Conservation (phyloP, 306 rosid genomes). For the Abrus precatorius region DNA sequence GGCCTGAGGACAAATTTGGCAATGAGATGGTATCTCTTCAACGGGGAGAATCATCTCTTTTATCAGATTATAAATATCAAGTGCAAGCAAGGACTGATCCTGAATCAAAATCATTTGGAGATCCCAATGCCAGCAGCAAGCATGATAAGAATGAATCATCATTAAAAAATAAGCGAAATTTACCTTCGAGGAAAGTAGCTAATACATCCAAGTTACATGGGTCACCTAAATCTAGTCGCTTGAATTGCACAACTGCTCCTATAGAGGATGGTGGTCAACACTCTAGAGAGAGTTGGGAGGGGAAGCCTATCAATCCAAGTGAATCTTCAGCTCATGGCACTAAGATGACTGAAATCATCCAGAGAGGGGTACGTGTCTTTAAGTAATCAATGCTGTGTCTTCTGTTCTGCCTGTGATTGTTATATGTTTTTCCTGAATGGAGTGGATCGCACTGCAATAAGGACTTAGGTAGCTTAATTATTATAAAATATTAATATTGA, state of each 20-base stretch:
- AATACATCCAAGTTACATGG: conserved; percentile 72
- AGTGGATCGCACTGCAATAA: too few relatives aligned
- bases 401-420: conserved; percentile 13
- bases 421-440: neutral
- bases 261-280: conserved; percentile 70
- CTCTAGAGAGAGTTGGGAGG: conserved; percentile 74
- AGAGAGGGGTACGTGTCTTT: conserved; percentile 76
- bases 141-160: conserved; percentile 75
- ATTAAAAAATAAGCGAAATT: conserved; percentile 65
- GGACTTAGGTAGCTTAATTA: neutral
- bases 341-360: conserved; percentile 82
- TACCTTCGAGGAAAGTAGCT: conserved; percentile 74
- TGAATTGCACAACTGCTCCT: conserved; percentile 66
- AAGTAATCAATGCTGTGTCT: conserved; percentile 37
- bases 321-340: conserved; percentile 65
- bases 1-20: conserved; percentile 77
- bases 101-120: conserved; percentile 69
- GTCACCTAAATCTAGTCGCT: conserved; percentile 77
- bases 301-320: conserved; percentile 65
- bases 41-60: conserved; percentile 73
- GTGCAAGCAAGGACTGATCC: conserved; percentile 59
- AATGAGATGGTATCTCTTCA: conserved; percentile 70
- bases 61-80: conserved; percentile 65
- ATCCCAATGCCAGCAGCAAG: conserved; percentile 59
- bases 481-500: conserved; percentile 9